Base-by-base conservation (phyloP, 768 basidiomycete genomes). In the Kwoniella dendrophila region DNA sequence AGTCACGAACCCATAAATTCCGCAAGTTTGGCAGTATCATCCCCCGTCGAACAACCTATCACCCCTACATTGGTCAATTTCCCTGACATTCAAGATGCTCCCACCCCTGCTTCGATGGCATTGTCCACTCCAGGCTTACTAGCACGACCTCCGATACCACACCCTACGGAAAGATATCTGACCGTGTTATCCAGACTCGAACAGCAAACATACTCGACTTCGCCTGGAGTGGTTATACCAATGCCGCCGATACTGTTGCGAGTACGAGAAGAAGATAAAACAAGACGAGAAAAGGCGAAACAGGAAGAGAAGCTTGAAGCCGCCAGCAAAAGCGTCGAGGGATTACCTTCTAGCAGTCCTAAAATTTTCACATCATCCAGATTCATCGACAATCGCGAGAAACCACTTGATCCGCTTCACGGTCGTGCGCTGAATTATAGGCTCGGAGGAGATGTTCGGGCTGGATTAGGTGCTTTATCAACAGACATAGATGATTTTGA, bases 381-480 rank as follows among this genome's bases (percentile, higher is more conserved):
- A 11, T 16, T 63, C 34, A 20, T 32, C 4, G n/a, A 43, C 10
- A 33, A 44, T 26, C 22, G 47, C 14, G 18, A 16, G 22, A 49
- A 41, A n/a, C n/a, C 20, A 1, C 12, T n/a, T 1, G 66, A 67
- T 57, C 38, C 53, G 6, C 7, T 60, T 30, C 34, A 41, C 7
- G 68, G 68, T 11, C 64, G 72, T 34, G 69, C 68, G 6, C 34
- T 69, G 22, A 70, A 57, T 10, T 68, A 73, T 55, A 48, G 74
- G 36, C 53, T 73, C 0, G 74, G 71, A 7, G 72, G 74, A 22
- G 74, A 75, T 63, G 60, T 73, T 22, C 49, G 70, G 45, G 67
- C 68, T n/a, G 74, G 74, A 20, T 59, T 75, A 7, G 55, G 51
- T 4, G 62, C 62, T 7, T 44, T 75, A 3, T 40, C 56, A 4